A percentile compares a stretch with the other conserved stretches of the same genome.
phyloP scores from a whole-genome alignment of 768 basidiomycete species.

The Podaxis sp. region DNA sequence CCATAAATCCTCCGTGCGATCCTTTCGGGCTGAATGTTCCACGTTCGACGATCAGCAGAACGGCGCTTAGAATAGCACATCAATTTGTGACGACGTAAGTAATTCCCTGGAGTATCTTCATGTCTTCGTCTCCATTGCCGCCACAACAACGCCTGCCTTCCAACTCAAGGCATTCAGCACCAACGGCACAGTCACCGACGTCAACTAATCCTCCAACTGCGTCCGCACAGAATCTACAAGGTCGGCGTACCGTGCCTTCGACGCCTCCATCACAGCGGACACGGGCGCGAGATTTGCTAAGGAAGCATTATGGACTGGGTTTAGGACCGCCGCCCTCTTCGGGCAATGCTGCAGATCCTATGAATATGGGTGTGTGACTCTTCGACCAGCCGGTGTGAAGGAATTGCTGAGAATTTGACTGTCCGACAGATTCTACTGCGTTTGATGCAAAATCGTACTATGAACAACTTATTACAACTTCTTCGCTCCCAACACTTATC shows the following conservation, averaged over 20 bases:
- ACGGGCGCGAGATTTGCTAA: conserved; percentile 71
- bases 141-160: conserved; percentile 1
- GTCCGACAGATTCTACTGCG: conserved; percentile 63
- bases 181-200: conserved; percentile 17
- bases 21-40: background rate
- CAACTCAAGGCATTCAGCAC: conserved; percentile 5
- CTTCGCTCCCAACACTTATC: conserved; percentile 69
- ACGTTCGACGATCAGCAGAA: background rate
- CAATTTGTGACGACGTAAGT: background rate
- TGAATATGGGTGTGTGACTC: conserved; percentile 66
- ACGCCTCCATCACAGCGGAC: conserved; percentile 23
- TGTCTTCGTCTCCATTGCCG: conserved; percentile 5
- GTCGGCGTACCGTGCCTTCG: conserved; percentile 5
- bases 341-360: conserved; percentile 62
- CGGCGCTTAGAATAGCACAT: background rate
- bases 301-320: conserved; percentile 87
- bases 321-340: conserved; percentile 66
- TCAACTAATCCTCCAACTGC: conserved; percentile 1
- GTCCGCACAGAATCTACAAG: background rate
- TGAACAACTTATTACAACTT: conserved; percentile 81
- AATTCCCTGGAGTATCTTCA: background rate
- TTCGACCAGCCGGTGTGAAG: background rate
- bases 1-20: background rate
- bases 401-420: background rate
- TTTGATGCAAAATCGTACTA: conserved; percentile 87